Conservation (phyloP, 2,329 filamentous ascomycete genomes). For the Aspergillus sp. region DNA sequence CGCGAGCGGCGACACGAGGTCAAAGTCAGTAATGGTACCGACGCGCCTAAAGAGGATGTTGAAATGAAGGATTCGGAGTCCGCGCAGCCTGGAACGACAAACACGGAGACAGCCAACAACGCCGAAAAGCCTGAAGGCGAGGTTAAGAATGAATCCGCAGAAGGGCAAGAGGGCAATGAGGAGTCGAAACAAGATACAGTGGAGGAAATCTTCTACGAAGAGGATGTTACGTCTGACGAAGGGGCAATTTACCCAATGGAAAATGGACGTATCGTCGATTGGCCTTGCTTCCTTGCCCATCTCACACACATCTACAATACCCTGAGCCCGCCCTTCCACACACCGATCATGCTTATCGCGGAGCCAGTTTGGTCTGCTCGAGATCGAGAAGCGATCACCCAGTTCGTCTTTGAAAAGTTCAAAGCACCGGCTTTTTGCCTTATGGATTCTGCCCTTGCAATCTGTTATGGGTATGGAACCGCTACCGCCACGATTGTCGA, state of each 20-base stretch:
- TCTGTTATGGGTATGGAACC: conserved; percentile 74
- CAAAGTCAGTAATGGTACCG: conserved; percentile 21
- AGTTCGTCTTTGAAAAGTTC: conserved; percentile 96
- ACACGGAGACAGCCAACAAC: conserved; percentile 16
- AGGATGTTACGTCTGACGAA: conserved; percentile 81
- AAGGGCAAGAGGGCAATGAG: conserved; percentile 15
- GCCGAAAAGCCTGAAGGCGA: conserved; percentile 13
- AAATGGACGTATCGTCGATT: conserved; percentile 80
- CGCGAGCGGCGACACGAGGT: conserved; percentile 45
- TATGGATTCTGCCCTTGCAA: conserved; percentile 82
- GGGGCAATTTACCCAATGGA: conserved; percentile 83
- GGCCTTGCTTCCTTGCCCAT: conserved; percentile 89
- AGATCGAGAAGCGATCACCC: conserved; percentile 81
- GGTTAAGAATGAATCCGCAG: conserved; percentile 25
- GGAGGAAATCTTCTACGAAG: conserved; percentile 66
- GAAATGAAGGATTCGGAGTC: conserved; percentile 41
- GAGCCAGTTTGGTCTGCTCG: conserved; percentile 86
- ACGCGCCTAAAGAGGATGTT: conserved; percentile 34
- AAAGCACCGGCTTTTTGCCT: conserved; percentile 88
- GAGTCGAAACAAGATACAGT: conserved; percentile 28
- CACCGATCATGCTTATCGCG: conserved; percentile 83
- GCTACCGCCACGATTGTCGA: conserved; percentile 82
- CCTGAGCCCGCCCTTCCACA: conserved; percentile 88
- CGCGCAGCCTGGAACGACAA: conserved; percentile 13
- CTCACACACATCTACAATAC: conserved; percentile 87